Evolutionary conservation across 768 basidiomycete species (phyloP).

Genomic region (Sarcodon aspratus): DNA sequence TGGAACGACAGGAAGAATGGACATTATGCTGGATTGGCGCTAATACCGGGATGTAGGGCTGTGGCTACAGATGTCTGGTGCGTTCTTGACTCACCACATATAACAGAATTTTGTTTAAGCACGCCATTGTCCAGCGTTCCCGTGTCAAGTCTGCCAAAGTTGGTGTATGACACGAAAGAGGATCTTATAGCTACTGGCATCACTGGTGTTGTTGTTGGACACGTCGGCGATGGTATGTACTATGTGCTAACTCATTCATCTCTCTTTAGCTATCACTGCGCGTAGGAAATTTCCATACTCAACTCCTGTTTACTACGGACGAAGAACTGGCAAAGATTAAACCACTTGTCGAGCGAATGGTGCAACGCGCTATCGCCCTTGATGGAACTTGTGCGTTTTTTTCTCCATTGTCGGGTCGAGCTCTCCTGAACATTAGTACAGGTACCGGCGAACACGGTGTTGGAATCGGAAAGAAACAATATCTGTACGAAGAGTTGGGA

Average conservation of each 20-base stretch:
- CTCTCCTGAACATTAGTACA: conserved; percentile 12
- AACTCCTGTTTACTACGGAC: conserved; percentile 24
- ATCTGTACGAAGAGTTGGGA: conserved; percentile 74
- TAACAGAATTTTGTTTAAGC: background rate
- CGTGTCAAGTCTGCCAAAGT: conserved; percentile 49
- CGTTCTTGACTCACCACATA: conserved; percentile 2
- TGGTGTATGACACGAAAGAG: conserved; percentile 59
- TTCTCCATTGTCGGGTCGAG: background rate
- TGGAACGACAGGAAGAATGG: conserved; percentile 71
- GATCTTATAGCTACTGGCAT: conserved; percentile 51
- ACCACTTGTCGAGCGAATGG: conserved; percentile 44
- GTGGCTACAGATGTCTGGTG: conserved; percentile 77
- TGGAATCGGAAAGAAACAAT: conserved; percentile 75
- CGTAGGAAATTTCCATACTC: conserved; percentile 31
- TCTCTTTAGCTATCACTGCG: background rate
- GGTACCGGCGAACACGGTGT: conserved; percentile 83
- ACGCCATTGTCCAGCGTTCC: conserved; percentile 33
- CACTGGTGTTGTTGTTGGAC: conserved; percentile 57
- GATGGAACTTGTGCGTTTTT: conserved; percentile 57
- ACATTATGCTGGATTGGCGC: conserved; percentile 40
- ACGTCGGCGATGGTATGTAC: conserved; percentile 60
- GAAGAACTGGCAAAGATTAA: conserved; percentile 21
- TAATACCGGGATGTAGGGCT: conserved; percentile 42
- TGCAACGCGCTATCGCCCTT: conserved; percentile 52
- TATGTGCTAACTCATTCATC: background rate